phyloP scores from a whole-genome alignment of 2,329 filamentous ascomycete genomes.

The Pseudogymnoascus sp. region DNA sequence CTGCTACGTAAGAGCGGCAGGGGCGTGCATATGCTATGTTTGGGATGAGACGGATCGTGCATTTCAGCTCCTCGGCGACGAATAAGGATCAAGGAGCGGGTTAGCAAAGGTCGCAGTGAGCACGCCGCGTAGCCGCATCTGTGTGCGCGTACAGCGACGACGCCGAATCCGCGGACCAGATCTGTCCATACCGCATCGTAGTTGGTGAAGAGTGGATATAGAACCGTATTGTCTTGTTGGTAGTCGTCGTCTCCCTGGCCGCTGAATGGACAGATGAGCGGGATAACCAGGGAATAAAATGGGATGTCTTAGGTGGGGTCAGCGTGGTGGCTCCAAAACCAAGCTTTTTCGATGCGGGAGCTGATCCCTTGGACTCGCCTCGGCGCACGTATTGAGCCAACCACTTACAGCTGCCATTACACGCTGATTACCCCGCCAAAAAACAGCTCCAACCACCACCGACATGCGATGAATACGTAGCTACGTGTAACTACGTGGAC shows the following conservation, averaged over 20 bases:
- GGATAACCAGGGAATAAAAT: neutral
- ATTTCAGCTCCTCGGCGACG: neutral
- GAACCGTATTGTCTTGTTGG: neutral
- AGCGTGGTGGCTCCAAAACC: neutral
- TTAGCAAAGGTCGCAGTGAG: neutral
- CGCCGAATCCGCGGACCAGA: neutral
- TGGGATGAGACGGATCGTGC: neutral
- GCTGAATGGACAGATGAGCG: neutral
- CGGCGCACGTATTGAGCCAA: neutral
- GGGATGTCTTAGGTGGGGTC: neutral
- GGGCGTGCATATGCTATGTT: neutral
- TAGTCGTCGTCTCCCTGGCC: neutral
- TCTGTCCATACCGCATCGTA: neutral
- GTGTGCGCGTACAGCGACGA: neutral
- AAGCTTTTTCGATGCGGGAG: neutral
- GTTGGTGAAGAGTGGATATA: neutral
- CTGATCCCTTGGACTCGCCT: neutral
- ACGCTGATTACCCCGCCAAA: neutral
- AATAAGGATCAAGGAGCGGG: neutral
- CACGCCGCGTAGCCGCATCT: neutral
- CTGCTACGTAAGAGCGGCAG: neutral
- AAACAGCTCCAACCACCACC: neutral
- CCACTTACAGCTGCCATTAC: neutral
- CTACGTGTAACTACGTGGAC: neutral
- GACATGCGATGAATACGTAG: neutral